Evolutionary conservation across 2,329 filamentous ascomycete species (phyloP), one percentile per base, ranked within the genome.

Genomic region (Ophiostoma triangulosporum): DNA sequence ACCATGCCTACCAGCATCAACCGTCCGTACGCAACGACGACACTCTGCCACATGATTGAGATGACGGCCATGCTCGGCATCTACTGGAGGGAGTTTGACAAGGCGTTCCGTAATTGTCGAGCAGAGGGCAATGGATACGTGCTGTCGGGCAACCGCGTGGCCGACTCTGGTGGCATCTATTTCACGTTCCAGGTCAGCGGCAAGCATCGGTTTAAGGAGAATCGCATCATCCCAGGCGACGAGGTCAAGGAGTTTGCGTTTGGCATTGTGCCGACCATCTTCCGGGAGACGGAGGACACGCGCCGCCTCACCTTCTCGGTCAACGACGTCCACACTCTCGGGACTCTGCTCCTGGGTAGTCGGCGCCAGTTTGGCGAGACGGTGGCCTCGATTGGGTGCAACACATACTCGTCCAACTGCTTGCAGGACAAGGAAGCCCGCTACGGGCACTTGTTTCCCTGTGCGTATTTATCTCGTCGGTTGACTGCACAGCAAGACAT

Each of bases 41-140:
- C 75, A n/a, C 74, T 78, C 56, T 76, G 71, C 53, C 76, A 78
- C 57, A 62, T 78, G 3, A 64, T 79, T 29, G 76, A 78, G 65
- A 73, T 78, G 56, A 68, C 74, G 26, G 73, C 73, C 4, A 71
- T 74, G 54, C 64, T 79, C 15, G 75, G 77, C 7, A 68, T 81
- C 7, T 72, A 81, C 62, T 81, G 77, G 77, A 76, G 74, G 57
- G 73, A 76, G 52, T 80, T 80, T 58, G 73, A 79, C 58, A 68
- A 74, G 32, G 70, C 64, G 8, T 64, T 64, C 12, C 73, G 78
- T 58, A 70, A 71, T 17, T 74, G 78, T 50, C 72, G 71, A n/a
- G 76, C 71, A 4, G 75, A 78, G 53, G 76, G 76, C 22, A 78
- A 78, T 57, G 75, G 75, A 3, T 77, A 71, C 61, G 67, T 75